Percentiles rank a stretch among this genome's conserved stretches.
These are phyloP conservation scores for Epichloe festucae DNA, from an alignment of 2,329 filamentous ascomycete genomes.

Conservation along the genomic window DNA sequence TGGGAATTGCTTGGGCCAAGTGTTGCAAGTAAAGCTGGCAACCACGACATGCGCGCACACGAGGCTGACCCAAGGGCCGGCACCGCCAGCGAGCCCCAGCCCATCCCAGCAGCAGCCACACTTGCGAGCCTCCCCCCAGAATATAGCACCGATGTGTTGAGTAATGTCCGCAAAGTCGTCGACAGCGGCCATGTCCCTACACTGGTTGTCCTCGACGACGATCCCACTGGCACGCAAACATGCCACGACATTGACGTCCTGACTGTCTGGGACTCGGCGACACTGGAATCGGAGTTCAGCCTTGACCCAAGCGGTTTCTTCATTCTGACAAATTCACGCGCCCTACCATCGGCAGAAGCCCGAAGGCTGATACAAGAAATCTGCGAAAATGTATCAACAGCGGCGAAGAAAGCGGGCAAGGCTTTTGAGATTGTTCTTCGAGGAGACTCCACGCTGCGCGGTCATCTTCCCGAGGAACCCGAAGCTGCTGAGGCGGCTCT, in stretches of 20 bases:
- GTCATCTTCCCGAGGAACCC: constrained; percentile 40
- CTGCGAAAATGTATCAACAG: constrained; percentile 33
- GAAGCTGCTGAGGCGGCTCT: constrained; percentile 36
- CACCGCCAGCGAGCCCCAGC: neutral
- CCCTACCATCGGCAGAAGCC: constrained; percentile 34
- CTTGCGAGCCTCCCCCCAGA: constrained; percentile 12
- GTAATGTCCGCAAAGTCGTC: constrained; percentile 9
- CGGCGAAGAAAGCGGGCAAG: constrained; percentile 24
- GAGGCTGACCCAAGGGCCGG: neutral
- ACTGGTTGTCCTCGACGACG: constrained; percentile 36
- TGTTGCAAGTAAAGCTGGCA: constrained; percentile 7
- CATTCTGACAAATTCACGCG: constrained; percentile 45
- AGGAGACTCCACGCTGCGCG: constrained; percentile 41
- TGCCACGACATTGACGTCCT: constrained; percentile 43
- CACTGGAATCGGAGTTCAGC: constrained; percentile 31
- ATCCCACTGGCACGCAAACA: constrained; percentile 47
- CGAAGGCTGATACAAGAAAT: constrained; percentile 33
- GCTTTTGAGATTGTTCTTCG: constrained; percentile 40
- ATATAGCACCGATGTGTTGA: constrained; percentile 11
- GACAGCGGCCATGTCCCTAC: constrained; percentile 14
- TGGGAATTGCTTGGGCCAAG: constrained; percentile 21
- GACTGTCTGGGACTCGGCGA: constrained; percentile 36
- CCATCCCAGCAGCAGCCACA: constrained; percentile 11
- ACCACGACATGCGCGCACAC: neutral
- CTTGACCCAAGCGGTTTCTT: constrained; percentile 35